Evolutionary conservation across 371 early-diverging fungal species (phyloP), one percentile per base, ranked within the genome.

Genomic region (Mortierella sp.): DNA sequence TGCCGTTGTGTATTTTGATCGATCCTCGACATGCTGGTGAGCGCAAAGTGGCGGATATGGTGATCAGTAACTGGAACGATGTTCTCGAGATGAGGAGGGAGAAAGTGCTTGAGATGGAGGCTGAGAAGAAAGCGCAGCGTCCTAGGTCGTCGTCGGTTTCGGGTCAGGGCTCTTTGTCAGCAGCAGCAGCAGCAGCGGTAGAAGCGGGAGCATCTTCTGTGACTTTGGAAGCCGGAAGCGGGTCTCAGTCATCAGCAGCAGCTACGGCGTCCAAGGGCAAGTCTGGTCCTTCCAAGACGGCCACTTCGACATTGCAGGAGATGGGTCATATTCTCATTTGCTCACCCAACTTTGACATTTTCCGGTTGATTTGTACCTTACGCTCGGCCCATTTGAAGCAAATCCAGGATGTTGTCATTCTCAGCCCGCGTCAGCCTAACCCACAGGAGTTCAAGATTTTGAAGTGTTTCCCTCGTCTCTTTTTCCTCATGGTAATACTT

Each of bases 401-500:
- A 19, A 55, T 93, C 28, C 91, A 90, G 73, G 91, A 93, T 73
- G 89, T 93, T 76, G 91, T 93, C 16, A 72, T 93, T 44, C 84
- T 93, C 38, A 89, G 91, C 75, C 75, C 89, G 0, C 80, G 88
- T 2, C 82, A 82, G 34, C 92, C 92, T 4, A 89, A 73, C 9
- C 21, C 63, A 0, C 89, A 89, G 47, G 90, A 89, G 8, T 90
- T 91, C 83, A 89, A 90, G n/a, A 48, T 87, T 11, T 76, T 93
- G 10, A 89, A 85, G 45, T 83, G 88, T 70, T 92, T 93, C 77
- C 93, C 93, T 14, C 90, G 90, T 21, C 89, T 93, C 6, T 91
- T 88, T 77, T 92, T 92, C 75, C 88, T 93, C 81, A 80, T 90
- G 60, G 92, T 92, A 91, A 77, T 6, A 6, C 5, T 28, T 31